Conservation (phyloP, 2,329 filamentous ascomycete genomes). For the Cyphellophora europaea region DNA sequence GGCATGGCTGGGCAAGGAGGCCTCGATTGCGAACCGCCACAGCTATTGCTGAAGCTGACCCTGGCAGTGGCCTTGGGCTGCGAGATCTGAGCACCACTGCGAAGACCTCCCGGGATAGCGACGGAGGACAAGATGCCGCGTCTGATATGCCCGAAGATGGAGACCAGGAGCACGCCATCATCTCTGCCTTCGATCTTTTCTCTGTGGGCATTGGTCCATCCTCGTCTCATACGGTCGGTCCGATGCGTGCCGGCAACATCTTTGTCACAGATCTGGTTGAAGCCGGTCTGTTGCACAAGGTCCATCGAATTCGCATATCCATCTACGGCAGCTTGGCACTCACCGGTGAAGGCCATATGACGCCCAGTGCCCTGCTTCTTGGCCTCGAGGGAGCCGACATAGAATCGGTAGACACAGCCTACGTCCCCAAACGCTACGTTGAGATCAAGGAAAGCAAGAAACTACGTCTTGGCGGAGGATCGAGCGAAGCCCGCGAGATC, state of each 20-base stretch:
- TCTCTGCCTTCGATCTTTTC: slow-evolving; percentile 17
- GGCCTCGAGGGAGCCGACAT: slow-evolving; percentile 14
- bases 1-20: too few species aligned
- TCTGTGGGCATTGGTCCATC: slow-evolving; percentile 16
- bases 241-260: slow-evolving; percentile 16
- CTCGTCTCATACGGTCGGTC: slow-evolving; percentile 16
- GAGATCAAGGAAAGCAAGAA: slow-evolving; percentile 11
- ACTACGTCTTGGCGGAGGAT: slow-evolving; percentile 7
- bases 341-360: slow-evolving; percentile 12
- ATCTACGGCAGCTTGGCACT: slow-evolving; percentile 13
- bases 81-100: too few species aligned
- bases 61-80: too few species aligned
- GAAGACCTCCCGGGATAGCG: too few species aligned
- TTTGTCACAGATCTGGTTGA: slow-evolving; percentile 15
- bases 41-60: too few species aligned
- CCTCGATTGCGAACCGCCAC: too few species aligned
- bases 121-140: slow-evolving; percentile 9
- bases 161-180: slow-evolving; percentile 15
- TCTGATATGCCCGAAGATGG: slow-evolving; percentile 6
- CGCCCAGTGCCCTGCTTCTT: slow-evolving; percentile 12
- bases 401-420: slow-evolving; percentile 14
- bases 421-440: slow-evolving; percentile 10
- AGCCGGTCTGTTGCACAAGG: slow-evolving; percentile 10
- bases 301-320: slow-evolving; percentile 11
- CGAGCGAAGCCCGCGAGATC: slow-evolving; percentile 9